Percentiles rank a stretch among this genome's conserved stretches.
These are phyloP conservation scores for Jacaranda copaia DNA, from an alignment of 257 asterid species.

Conservation along the genomic window DNA sequence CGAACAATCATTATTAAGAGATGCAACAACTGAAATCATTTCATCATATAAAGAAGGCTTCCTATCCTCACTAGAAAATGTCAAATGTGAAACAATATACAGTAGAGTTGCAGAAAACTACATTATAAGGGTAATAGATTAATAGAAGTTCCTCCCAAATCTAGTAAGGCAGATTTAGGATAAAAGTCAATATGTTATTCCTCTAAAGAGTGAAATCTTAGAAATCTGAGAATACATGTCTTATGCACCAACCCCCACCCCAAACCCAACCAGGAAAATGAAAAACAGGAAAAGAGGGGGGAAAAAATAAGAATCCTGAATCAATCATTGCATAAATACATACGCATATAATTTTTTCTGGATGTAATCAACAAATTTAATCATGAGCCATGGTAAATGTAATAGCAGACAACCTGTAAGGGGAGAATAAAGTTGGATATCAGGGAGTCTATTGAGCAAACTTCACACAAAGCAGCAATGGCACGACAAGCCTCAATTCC, in stretches of 20 bases:
- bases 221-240: background rate
- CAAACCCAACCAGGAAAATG: background rate
- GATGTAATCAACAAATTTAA: constrained; percentile 17
- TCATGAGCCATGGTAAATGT: background rate
- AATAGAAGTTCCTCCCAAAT: background rate
- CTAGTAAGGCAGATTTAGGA: background rate
- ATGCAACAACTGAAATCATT: constrained; percentile 5
- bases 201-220: background rate
- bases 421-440: constrained; percentile 98
- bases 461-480: constrained; percentile 94
- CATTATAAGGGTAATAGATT: background rate
- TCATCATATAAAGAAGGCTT: constrained; percentile 13
- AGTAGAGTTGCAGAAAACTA: background rate
- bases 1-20: background rate
- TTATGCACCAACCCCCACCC: constrained; percentile 7
- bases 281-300: background rate
- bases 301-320: background rate
- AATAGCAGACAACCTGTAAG: constrained; percentile 75
- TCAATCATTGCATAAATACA: background rate
- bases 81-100: background rate
- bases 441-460: constrained; percentile 85
- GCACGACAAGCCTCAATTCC: constrained; percentile 93
- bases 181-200: constrained; percentile 2
- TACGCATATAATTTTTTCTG: background rate
- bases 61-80: constrained; percentile 13